Base-by-base conservation (phyloP, 2,329 filamentous ascomycete species). In the Phyllachora maydis region DNA sequence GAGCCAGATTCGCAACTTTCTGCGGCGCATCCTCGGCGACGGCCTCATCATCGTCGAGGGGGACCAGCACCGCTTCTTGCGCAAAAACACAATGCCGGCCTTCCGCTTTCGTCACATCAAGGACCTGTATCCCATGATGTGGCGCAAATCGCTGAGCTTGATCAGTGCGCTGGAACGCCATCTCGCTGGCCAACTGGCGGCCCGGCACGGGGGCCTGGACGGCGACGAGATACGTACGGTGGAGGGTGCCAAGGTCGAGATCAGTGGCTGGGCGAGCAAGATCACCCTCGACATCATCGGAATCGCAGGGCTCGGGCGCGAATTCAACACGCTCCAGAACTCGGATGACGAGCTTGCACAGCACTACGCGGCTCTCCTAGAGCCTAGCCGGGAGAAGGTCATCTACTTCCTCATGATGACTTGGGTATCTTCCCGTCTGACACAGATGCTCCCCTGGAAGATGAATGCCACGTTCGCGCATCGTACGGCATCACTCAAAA, bases 61-160 rank as follows among this genome's bases (percentile, higher is more conserved):
- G 3, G 68, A 76, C 16, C 64, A 70, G 30, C 74, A 79, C 39
- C 77, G 70, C 45, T 59, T 66, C 33, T 52, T 68, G 35, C 56
- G 72, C n/a, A 77, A 72, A 40, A 64, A 67, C 23, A 54, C 73
- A 7, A 60, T 61, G 39, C 71, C 70, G 1, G 68, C 70, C 0
- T 79, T 79, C 37, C 53, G 57, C 20, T 74, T 67, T 34, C 59
- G 71, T 4, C 67, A 75, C 30, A 59, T 78, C 39, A 77, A 74
- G 31, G 56, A 74, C 19, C 42, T 79, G 2, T 76, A 77, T 29
- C 68, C 69, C 0, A 54, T 69, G 26, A 77, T 79, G 43, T 78
- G 71, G 70, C 37, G 42, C 1, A 78, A 75, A 27, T 41, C 40
- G 0, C 33, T 37, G 10, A 26, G 33, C 1, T 30, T 47, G 11